Base-by-base conservation (phyloP, 345 rosid genomes). In the Zanthoxylum bungeanum region DNA sequence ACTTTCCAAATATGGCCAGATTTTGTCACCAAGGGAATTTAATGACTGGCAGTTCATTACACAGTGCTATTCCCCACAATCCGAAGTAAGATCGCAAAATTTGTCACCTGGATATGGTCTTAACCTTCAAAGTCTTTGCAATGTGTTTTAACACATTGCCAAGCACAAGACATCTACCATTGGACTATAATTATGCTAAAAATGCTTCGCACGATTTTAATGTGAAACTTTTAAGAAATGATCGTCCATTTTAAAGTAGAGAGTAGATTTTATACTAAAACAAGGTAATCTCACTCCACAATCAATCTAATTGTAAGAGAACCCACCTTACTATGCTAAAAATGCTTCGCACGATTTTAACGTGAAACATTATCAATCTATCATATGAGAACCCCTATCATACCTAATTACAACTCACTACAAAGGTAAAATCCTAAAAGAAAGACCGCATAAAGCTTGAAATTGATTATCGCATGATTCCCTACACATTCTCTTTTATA, bases 1-100 rank as follows among this genome's bases (percentile, higher is more conserved):
- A 21, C 42, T 66, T 66, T 66, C 58, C 42, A 66, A 21, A 34
- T 66, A 30, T 50, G 31, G 39, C 30, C 42, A 39, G 66, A 62
- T 62, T 62, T 19, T 62, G 66, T 40, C 7, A 22, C 11, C 2
- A 31, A 31, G 69, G 58, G n/a, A 31, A 66, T 19, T 49, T 19
- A 66, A n/a, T 66, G 46, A 12, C n/a, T 40, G 19, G 49, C 44
- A 66, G 69, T 27, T 19, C 58, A 65, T 50, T 11, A 34, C 21
- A 10, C 11, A 28, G 21, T 9, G 51, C 39, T 19, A 27, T 6
- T 44, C 39, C 55, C n/a, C 31, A 19, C 31, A 11, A 30, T 57
- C 61, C 19, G 7, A 46, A 64, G 30, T 22, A 28, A 62, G 50
- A 16, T 39, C 31, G 5, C 25, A 19, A 16, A 24, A 62, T 4